Evolutionary conservation across 1,284 basidiomycete genomes (phyloP).

Genomic region (Schizophyllum commune): DNA sequence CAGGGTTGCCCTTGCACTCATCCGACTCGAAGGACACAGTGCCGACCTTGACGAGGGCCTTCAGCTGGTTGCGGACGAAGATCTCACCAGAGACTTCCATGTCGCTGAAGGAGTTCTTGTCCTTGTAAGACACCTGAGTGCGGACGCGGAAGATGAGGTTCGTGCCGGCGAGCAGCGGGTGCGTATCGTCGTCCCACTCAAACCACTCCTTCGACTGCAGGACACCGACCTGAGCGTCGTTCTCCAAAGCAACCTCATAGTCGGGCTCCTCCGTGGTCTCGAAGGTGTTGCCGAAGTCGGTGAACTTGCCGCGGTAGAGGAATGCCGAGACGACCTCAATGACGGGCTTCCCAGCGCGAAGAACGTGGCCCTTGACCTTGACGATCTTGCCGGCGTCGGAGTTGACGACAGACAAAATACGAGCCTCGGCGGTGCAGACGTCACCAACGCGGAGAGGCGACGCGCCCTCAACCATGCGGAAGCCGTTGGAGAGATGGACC

Average conservation of each 20-base stretch:
- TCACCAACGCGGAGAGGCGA: conserved; percentile 80
- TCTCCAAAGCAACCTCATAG: conserved; percentile 73
- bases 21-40: conserved; percentile 83
- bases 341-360: conserved; percentile 69
- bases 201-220: conserved; percentile 98
- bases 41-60: conserved; percentile 82
- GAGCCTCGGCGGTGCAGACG: conserved; percentile 84
- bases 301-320: conserved; percentile 93
- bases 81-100: conserved; percentile 82
- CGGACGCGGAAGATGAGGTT: conserved; percentile 85
- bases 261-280: conserved; percentile 87
- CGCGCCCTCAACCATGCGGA: conserved; percentile 80
- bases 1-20: conserved; percentile 88
- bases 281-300: conserved; percentile 93
- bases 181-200: conserved; percentile 83
- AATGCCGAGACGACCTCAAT: conserved; percentile 94
- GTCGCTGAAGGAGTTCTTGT: conserved; percentile 79
- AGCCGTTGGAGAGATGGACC: conserved; percentile 95
- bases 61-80: conserved; percentile 81
- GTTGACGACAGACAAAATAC: conserved; percentile 87
- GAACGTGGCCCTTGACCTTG: conserved; percentile 84
- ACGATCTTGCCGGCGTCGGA: conserved; percentile 90
- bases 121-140: conserved; percentile 85
- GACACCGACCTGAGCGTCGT: conserved; percentile 82
- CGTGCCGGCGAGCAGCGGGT: conserved; percentile 74